Percentiles rank a stretch among this genome's conserved stretches.
Conservation (phyloP, 768 basidiomycete species). For the Rhizopogon vulgaris region DNA sequence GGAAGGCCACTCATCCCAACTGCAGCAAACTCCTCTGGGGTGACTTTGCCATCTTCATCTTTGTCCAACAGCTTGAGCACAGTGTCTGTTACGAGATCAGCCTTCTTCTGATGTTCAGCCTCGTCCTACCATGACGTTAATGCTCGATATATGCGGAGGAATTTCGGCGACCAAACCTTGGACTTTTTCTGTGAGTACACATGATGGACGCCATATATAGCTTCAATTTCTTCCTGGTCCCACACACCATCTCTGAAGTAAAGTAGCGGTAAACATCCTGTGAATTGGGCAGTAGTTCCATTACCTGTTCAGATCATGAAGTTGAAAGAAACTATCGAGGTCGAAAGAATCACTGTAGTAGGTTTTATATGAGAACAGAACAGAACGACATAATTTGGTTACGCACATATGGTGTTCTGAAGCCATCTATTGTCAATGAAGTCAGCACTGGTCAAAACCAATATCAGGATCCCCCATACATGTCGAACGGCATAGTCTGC, state of each 20-base stretch:
- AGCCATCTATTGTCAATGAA: slow-evolving; percentile 60
- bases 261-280: not conserved
- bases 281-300: slow-evolving; percentile 10
- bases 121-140: slow-evolving; percentile 46
- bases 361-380: not conserved
- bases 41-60: slow-evolving; percentile 64
- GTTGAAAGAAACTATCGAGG: slow-evolving; percentile 83
- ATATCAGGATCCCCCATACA: slow-evolving; percentile 46
- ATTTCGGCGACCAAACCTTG: slow-evolving; percentile 36
- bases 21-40: slow-evolving; percentile 63
- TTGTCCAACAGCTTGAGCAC: slow-evolving; percentile 71
- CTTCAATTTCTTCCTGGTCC: slow-evolving; percentile 86
- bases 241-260: slow-evolving; percentile 67
- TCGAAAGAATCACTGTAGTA: slow-evolving; percentile 71
- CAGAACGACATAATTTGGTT: not conserved
- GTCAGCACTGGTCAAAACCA: slow-evolving; percentile 9
- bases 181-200: slow-evolving; percentile 80
- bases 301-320: slow-evolving; percentile 88
- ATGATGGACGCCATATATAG: slow-evolving; percentile 95
- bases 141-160: not conserved
- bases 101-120: slow-evolving; percentile 74
- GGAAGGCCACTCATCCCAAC: slow-evolving; percentile 75
- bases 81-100: slow-evolving; percentile 65
- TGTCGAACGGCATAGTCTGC: slow-evolving; percentile 80
- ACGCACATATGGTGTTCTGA: slow-evolving; percentile 81